Base-by-base conservation (phyloP, 352 stramenopile species). In the Phytophthora sojae region DNA sequence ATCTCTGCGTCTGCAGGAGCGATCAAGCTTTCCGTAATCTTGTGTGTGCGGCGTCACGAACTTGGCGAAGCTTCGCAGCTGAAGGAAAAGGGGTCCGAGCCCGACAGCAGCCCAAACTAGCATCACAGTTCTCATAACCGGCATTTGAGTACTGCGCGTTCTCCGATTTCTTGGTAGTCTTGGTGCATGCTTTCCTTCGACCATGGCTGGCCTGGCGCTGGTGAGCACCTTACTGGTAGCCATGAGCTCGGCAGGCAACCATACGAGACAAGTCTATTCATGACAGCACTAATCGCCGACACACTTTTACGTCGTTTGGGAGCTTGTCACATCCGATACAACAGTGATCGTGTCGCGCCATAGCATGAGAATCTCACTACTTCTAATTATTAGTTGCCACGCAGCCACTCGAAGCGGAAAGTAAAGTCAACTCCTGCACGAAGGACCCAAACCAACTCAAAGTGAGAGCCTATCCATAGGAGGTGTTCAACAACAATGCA, bases 41-140 rank as follows among this genome's bases (percentile, higher is more conserved):
- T 75, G 61, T n/a, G n/a, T n/a, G n/a, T 77, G 71, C 2, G 71
- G 71, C 7, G 57, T 51, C 49, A 71, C 64, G n/a, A 72, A 69
- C 42, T 68, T 65, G 0, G 59, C 50, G 21, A 73, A 77, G 50
- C 71, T 50, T 45, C 66, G 67, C 9, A 77, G 39, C 44, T 77
- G 71, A 35, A 77, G 71, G 26, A 77, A 39, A 35, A 69, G 68
- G 5, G 56, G 61, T 4, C 49, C 50, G 19, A 71, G 57, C 4
- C 53, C 71, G 12, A 62, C 44, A 19, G 42, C 66, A 8, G 49
- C 26, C 66, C 53, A 73, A 19, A 73, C 60, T 14, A 73, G 2
- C 32, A 64, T 45, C 8, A 73, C 53, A n/a, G 37, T 44, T 44
- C 6, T 17, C 37, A 44, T 44, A 6, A 44, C 12, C 1, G 37